These are phyloP conservation scores for Gossypium arboreum DNA, from an alignment of 345 rosid genomes.

Conservation along the genomic window DNA sequence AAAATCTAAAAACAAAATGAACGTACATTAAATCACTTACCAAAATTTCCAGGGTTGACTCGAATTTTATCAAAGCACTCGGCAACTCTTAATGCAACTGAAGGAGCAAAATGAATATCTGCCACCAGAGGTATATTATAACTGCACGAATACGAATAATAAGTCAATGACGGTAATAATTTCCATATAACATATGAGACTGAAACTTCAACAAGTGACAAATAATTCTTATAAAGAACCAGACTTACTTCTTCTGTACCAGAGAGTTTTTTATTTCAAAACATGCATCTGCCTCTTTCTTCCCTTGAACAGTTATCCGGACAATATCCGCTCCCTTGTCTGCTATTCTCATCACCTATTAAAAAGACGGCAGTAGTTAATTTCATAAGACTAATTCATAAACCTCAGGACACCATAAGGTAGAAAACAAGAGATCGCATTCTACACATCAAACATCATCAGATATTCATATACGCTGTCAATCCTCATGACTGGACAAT, in stretches of 20 bases:
- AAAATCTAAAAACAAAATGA: conserved; percentile 15
- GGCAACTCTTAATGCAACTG: conserved; percentile 80
- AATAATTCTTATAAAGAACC: background rate
- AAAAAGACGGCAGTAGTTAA: background rate
- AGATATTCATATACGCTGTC: background rate
- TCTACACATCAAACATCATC: background rate
- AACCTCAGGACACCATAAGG: background rate
- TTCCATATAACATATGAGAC: background rate
- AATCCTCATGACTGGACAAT: background rate
- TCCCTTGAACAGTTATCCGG: conserved; percentile 97
- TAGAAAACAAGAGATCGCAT: background rate
- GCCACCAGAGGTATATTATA: conserved; percentile 96
- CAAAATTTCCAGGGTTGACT: conserved; percentile 97
- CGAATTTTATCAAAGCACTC: conserved; percentile 99
- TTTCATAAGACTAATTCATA: background rate
- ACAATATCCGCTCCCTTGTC: conserved; percentile 92
- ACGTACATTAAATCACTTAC: conserved; percentile 32
- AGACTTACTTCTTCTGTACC: conserved; percentile 79
- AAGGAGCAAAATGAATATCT: conserved; percentile 96
- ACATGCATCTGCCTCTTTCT: conserved; percentile 96
- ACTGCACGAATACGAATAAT: conserved; percentile 46
- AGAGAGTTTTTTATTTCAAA: conserved; percentile 89
- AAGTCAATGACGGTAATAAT: conserved; percentile 18
- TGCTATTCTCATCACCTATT: conserved; percentile 89
- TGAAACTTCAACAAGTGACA: conserved; percentile 4